Evolutionary conservation across 306 rosid genomes (phyloP).

Genomic region (Acacia acuminata): DNA sequence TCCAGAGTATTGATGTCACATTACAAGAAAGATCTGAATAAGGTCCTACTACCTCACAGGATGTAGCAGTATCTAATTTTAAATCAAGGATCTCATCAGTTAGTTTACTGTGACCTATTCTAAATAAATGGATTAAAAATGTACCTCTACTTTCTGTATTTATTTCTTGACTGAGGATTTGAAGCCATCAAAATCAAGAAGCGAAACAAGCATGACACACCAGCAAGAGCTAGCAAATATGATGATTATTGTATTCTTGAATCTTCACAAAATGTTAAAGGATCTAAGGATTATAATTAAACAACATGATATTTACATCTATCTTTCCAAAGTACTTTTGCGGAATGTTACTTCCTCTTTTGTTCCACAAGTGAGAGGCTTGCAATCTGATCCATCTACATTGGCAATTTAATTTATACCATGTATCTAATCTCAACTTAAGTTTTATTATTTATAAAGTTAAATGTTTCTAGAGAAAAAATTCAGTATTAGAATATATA

Average conservation of each 20-base stretch:
- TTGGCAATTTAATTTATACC: background rate
- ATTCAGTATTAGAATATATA: too few relatives aligned
- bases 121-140: background rate
- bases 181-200: too few relatives aligned
- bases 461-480: too few relatives aligned
- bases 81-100: background rate
- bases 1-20: background rate
- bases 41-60: background rate
- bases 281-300: background rate
- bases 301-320: background rate
- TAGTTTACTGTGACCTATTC: background rate
- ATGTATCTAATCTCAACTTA: too few relatives aligned
- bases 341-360: background rate
- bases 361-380: background rate
- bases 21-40: background rate
- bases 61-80: background rate
- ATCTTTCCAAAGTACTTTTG: background rate
- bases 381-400: background rate
- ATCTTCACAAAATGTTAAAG: background rate
- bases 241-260: background rate
- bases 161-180: too few relatives aligned
- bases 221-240: too few relatives aligned
- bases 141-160: too few relatives aligned
- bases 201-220: background rate
- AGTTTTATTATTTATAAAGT: too few relatives aligned